These are phyloP conservation scores for Lipomyces yarrowii DNA, from an alignment of 1,139 yeast genomes.

Conservation along the genomic window DNA sequence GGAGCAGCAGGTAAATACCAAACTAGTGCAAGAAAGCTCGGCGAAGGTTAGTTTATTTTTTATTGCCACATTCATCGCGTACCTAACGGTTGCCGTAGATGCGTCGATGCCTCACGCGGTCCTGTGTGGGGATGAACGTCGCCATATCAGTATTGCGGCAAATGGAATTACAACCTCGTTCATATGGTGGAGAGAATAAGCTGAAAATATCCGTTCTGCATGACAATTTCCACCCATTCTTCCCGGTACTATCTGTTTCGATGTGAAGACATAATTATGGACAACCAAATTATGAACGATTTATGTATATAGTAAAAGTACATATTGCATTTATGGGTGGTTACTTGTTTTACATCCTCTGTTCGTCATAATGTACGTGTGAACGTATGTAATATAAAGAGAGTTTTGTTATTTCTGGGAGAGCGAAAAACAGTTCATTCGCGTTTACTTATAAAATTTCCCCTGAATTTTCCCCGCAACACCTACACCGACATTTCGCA, in stretches of 20 bases:
- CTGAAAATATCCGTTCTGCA: conserved; percentile 6
- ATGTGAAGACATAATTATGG: not conserved
- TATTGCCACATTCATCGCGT: not conserved
- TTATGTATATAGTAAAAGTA: not conserved
- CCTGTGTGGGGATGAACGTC: conserved; percentile 21
- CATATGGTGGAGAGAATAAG: not conserved
- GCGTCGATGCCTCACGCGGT: conserved; percentile 8
- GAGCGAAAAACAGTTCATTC: too few relatives aligned
- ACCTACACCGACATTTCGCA: not conserved
- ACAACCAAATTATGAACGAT: not conserved
- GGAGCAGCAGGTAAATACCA: conserved; percentile 6
- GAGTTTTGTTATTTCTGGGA: not conserved
- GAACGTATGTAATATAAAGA: not conserved
- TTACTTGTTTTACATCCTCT: not conserved
- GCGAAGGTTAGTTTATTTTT: not conserved
- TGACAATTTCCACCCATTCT: conserved; percentile 19
- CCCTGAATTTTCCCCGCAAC: not conserved
- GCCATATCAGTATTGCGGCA: conserved; percentile 16
- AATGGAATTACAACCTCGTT: not conserved
- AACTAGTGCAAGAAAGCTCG: conserved; percentile 1
- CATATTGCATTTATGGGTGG: not conserved
- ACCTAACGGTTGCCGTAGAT: not conserved
- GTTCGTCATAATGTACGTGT: not conserved
- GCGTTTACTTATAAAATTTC: not conserved
- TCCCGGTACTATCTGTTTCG: conserved; percentile 12